phyloP scores from a whole-genome alignment of 2,329 filamentous ascomycete genomes.

The Pseudogymnoascus sp. region DNA sequence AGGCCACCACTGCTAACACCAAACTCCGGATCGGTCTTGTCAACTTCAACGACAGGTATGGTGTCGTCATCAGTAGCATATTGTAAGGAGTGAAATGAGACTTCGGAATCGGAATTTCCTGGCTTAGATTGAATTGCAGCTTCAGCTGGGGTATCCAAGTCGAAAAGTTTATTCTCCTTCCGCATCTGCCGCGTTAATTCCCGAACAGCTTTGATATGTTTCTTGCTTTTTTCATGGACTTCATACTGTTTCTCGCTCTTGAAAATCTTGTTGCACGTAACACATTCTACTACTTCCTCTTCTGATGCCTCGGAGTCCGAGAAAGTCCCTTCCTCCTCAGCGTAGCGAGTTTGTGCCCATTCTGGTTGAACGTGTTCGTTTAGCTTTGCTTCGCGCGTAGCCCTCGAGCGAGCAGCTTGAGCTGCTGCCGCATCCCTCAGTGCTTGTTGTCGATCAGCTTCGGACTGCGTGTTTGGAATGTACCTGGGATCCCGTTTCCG shows the following conservation, averaged over 20 bases:
- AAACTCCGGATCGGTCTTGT: neutral
- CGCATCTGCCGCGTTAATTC: slow-evolving; percentile 75
- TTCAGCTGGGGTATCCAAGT: slow-evolving; percentile 31
- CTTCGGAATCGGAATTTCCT: slow-evolving; percentile 17
- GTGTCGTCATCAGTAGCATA: neutral
- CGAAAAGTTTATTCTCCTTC: slow-evolving; percentile 61
- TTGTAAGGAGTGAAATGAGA: slow-evolving; percentile 7
- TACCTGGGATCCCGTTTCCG: slow-evolving; percentile 87
- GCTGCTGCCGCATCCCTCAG: slow-evolving; percentile 71
- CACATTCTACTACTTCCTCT: slow-evolving; percentile 55
- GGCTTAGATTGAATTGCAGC: slow-evolving; percentile 8
- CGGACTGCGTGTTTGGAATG: slow-evolving; percentile 64
- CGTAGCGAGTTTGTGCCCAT: slow-evolving; percentile 60
- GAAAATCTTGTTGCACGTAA: slow-evolving; percentile 70
- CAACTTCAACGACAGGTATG: neutral
- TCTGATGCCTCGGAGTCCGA: slow-evolving; percentile 42
- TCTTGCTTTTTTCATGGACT: slow-evolving; percentile 92
- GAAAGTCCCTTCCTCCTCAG: slow-evolving; percentile 49
- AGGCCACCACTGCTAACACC: neutral
- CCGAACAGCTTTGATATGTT: slow-evolving; percentile 80
- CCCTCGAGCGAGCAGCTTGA: slow-evolving; percentile 75
- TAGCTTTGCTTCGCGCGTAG: slow-evolving; percentile 69
- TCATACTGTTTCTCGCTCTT: slow-evolving; percentile 88
- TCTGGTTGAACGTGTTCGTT: slow-evolving; percentile 57
- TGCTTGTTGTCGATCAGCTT: slow-evolving; percentile 70